A percentile compares a stretch with the other conserved stretches of the same genome.
phyloP scores from a whole-genome alignment of 2,329 filamentous ascomycete genomes.

The Trichoderma koningii region DNA sequence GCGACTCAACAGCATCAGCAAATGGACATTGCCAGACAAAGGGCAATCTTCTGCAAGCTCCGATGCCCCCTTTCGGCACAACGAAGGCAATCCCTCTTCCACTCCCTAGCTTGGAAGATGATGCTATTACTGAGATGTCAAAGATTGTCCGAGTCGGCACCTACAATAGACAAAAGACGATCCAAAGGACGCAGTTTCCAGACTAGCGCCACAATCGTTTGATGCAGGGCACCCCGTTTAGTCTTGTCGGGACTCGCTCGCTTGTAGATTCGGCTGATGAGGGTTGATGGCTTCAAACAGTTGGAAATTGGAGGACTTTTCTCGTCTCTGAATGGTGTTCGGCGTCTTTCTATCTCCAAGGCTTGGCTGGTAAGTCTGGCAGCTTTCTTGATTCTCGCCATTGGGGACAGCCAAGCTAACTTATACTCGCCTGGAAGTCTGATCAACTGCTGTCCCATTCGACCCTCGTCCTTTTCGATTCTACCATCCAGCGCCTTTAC shows the following conservation, averaged over 20 bases:
- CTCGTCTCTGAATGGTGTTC: neutral
- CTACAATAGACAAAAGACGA: conserved; percentile 19
- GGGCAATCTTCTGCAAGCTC: neutral
- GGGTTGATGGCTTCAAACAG: neutral
- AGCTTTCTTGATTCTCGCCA: conserved; percentile 20
- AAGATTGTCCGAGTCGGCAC: conserved; percentile 9
- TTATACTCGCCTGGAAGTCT: conserved; percentile 43
- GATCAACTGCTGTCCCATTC: conserved; percentile 31
- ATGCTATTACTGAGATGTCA: conserved; percentile 3
- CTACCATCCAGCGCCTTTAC: conserved; percentile 34
- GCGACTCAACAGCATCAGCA: conserved; percentile 27
- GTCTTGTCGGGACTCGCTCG: conserved; percentile 22
- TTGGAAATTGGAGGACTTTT: neutral
- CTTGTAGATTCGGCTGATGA: conserved; percentile 21
- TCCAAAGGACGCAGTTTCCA: conserved; percentile 20
- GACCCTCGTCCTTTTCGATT: conserved; percentile 33
- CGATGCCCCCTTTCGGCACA: neutral
- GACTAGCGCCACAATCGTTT: conserved; percentile 27
- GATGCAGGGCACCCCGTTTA: conserved; percentile 28
- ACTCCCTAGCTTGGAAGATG: neutral
- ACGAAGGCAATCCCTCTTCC: neutral
- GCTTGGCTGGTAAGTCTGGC: conserved; percentile 28
- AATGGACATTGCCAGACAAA: conserved; percentile 29
- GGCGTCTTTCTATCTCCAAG: neutral
- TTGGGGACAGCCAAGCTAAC: conserved; percentile 41